Conservation (phyloP, 192 early-diverging fungal species). For the Cladochytrium replicatum region DNA sequence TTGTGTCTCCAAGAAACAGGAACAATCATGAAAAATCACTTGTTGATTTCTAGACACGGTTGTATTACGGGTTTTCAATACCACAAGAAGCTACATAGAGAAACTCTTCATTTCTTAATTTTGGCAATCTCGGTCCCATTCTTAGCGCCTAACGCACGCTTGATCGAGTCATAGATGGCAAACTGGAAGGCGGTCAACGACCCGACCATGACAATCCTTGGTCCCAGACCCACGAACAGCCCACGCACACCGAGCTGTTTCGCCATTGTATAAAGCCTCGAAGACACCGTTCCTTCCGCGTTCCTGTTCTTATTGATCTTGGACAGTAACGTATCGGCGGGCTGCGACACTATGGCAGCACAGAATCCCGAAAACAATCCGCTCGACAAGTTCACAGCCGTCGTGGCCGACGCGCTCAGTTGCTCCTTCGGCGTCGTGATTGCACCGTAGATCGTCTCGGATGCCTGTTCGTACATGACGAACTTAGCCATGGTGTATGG, state of each 20-base stretch:
- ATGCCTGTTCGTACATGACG: constrained; percentile 49
- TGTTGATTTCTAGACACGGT: too few species aligned
- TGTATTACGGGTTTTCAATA: too few species aligned
- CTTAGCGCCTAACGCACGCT: constrained; percentile 49
- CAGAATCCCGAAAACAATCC: constrained; percentile 60
- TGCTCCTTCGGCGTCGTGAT: constrained; percentile 33
- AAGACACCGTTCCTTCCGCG: constrained; percentile 39
- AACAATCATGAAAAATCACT: too few species aligned
- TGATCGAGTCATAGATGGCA: constrained; percentile 53
- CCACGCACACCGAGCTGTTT: constrained; percentile 43
- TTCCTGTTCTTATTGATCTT: constrained; percentile 67
- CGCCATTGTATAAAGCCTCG: constrained; percentile 40
- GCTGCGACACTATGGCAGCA: constrained; percentile 58
- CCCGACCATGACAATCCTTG: constrained; percentile 61
- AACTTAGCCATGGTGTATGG: constrained; percentile 79
- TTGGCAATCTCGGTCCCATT: too few species aligned
- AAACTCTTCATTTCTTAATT: too few species aligned
- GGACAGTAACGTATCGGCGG: constrained; percentile 60
- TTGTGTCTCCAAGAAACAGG: too few species aligned
- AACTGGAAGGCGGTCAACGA: constrained; percentile 58
- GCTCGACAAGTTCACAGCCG: constrained; percentile 38
- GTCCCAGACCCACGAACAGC: constrained; percentile 49
- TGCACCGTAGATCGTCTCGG: constrained; percentile 37
- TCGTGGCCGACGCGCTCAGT: constrained; percentile 30
- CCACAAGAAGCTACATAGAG: too few species aligned